phyloP scores from a whole-genome alignment of 805 yeast species.

The Candida coquimbonensis region DNA sequence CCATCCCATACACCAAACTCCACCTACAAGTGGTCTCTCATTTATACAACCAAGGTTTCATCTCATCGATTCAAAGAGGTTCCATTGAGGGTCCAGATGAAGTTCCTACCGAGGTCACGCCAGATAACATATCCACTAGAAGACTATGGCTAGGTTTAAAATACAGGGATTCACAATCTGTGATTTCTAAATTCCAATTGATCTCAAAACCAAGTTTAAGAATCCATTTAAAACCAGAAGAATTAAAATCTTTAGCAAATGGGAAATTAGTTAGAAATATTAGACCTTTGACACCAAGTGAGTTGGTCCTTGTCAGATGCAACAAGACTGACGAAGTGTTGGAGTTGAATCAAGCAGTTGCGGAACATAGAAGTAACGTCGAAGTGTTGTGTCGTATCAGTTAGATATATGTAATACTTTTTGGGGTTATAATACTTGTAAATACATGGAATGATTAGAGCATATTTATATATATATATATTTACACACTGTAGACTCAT shows the following conservation, averaged over 20 bases:
- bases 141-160: constrained; percentile 90
- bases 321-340: constrained; percentile 42
- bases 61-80: constrained; percentile 80
- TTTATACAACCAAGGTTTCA: constrained; percentile 84
- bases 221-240: constrained; percentile 54
- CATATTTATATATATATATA: too few relatives aligned
- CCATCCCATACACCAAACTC: constrained; percentile 75
- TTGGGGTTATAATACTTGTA: constrained; percentile 1
- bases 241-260: constrained; percentile 63
- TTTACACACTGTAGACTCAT: constrained; percentile 11
- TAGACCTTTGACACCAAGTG: constrained; percentile 83
- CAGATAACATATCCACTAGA: constrained; percentile 78
- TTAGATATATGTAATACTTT: constrained; percentile 18
- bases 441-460: background rate
- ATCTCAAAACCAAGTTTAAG: constrained; percentile 82
- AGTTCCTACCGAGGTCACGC: constrained; percentile 68
- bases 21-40: constrained; percentile 81
- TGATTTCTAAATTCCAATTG: constrained; percentile 61
- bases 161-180: constrained; percentile 66
- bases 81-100: constrained; percentile 79
- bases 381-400: constrained; percentile 76
- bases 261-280: constrained; percentile 73
- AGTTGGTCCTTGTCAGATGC: constrained; percentile 62
- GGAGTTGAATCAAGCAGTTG: constrained; percentile 83
- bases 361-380: constrained; percentile 54